phyloP scores from a whole-genome alignment of 768 basidiomycete genomes.

The Hortiboletus flavorubellus region DNA sequence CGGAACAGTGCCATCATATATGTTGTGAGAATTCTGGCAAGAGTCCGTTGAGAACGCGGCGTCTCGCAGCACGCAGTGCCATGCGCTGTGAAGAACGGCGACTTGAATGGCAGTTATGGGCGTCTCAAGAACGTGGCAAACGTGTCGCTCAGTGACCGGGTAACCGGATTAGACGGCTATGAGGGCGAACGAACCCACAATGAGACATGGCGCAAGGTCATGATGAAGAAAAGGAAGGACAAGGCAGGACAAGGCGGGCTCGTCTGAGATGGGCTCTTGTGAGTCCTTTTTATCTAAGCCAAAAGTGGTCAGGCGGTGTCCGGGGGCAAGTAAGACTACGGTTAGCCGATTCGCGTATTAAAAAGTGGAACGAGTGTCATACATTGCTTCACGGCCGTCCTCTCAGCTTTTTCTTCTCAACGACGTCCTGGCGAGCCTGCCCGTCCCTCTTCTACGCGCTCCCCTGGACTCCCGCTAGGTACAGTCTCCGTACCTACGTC shows the following conservation, averaged over 20 bases:
- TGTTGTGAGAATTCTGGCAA: neutral
- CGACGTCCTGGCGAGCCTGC: no score
- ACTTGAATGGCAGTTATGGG: neutral
- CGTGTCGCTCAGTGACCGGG: neutral
- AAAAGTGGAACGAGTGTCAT: constrained; percentile 30
- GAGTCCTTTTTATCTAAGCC: neutral
- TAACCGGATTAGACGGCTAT: no score
- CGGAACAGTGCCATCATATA: neutral
- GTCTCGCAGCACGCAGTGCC: constrained; percentile 2
- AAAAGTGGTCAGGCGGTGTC: constrained; percentile 16
- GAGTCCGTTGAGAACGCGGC: constrained; percentile 6
- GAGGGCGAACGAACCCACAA: neutral
- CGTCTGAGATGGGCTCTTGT: constrained; percentile 1
- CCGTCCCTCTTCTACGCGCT: neutral
- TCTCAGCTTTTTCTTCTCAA: neutral
- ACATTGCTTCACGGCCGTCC: neutral
- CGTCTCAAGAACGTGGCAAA: constrained; percentile 6
- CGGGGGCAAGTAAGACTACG: constrained; percentile 18
- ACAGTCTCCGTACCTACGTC: neutral
- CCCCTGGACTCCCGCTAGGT: neutral
- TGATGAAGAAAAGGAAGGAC: neutral
- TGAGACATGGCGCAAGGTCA: neutral
- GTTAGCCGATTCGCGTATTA: constrained; percentile 23
- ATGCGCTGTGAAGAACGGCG: neutral
- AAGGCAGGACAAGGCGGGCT: neutral